phyloP scores from a whole-genome alignment of 352 stramenopile genomes.

The Thraustochytrium sp. region DNA sequence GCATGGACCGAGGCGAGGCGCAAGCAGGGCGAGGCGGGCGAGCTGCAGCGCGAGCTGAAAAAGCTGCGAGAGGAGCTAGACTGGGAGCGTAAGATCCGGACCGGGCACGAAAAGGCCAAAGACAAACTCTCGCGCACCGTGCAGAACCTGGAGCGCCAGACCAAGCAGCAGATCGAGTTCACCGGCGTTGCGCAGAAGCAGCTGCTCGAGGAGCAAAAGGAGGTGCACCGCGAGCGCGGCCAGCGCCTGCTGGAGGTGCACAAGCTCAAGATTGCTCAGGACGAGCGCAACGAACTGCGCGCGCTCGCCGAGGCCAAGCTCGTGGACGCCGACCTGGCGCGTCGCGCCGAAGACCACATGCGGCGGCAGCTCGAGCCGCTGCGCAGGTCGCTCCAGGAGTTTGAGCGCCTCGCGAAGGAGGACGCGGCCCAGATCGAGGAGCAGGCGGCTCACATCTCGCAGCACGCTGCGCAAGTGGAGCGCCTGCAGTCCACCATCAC shows the following conservation, averaged over 20 bases:
- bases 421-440: neutral
- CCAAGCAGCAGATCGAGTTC: neutral
- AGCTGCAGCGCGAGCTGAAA: neutral
- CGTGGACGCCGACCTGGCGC: neutral
- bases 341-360: neutral
- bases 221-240: neutral
- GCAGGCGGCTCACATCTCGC: neutral
- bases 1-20: neutral
- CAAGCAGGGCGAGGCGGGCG: neutral
- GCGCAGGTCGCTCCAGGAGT: neutral
- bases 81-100: neutral
- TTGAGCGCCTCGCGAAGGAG: neutral
- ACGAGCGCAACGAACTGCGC: neutral
- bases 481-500: neutral
- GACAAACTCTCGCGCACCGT: neutral
- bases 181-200: neutral
- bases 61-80: neutral
- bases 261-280: neutral
- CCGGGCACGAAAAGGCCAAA: slow-evolving; percentile 25
- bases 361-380: neutral
- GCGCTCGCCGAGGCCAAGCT: neutral
- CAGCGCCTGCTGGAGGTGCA: neutral
- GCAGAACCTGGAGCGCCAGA: neutral
- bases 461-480: neutral
- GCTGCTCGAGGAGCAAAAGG: neutral